Percentiles rank a stretch among this genome's conserved stretches.
phyloP scores from a whole-genome alignment of 257 asterid genomes.

The Solanum neorickii region DNA sequence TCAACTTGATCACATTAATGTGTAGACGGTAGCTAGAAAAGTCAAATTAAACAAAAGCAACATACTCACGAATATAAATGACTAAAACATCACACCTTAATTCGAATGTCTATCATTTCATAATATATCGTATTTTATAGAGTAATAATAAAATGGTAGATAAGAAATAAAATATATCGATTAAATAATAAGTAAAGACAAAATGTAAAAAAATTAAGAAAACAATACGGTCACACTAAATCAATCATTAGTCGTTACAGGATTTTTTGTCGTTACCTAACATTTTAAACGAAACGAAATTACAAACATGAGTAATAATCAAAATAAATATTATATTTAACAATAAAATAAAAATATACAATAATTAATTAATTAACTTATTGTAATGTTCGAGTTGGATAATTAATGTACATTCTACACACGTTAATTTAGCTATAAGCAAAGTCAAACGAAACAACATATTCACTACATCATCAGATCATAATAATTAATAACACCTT shows the following conservation, averaged over 20 bases:
- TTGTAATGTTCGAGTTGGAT: background rate
- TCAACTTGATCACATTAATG: background rate
- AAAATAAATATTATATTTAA: no score
- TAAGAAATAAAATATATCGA: no score
- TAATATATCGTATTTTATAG: no score
- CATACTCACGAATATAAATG: background rate
- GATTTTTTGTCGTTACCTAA: no score
- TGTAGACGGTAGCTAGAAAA: background rate
- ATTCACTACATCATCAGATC: background rate
- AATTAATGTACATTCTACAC: background rate
- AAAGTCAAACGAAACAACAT: background rate
- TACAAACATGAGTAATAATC: no score
- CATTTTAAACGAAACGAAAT: no score
- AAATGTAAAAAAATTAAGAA: no score
- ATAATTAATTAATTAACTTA: no score
- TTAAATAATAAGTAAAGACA: background rate
- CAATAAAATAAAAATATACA: no score
- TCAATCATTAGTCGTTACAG: no score
- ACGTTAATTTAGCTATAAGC: background rate
- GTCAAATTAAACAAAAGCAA: background rate
- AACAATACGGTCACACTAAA: fast-evolving
- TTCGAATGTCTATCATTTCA: background rate
- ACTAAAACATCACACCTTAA: background rate
- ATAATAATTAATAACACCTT: no score
- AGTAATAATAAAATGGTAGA: background rate